A percentile compares a stretch with the other conserved stretches of the same genome.
phyloP scores from a whole-genome alignment of 1,284 basidiomycete genomes.

The Fomes fomentarius region DNA sequence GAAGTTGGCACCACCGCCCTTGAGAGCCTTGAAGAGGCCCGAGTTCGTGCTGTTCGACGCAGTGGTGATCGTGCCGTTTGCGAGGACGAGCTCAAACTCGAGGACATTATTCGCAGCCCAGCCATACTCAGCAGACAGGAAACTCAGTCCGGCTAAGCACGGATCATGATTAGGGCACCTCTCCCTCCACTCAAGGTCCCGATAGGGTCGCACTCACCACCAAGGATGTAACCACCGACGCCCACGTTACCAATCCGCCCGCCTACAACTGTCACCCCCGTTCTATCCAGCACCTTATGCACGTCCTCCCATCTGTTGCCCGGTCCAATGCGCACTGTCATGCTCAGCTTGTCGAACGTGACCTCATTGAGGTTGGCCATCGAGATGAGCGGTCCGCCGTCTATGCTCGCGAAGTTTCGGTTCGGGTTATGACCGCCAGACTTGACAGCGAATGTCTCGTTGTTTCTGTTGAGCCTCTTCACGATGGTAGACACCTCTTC shows the following conservation, averaged over 20 bases:
- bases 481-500: neutral
- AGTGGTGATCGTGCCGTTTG: neutral
- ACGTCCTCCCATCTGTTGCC: neutral
- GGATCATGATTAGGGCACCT: no score
- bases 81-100: neutral
- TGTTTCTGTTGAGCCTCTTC: neutral
- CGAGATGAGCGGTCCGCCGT: neutral
- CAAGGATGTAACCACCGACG: constrained; percentile 1
- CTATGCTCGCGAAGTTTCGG: neutral
- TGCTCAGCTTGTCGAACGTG: neutral
- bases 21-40: neutral
- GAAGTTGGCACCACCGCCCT: neutral
- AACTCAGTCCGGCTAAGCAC: neutral
- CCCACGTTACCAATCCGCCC: constrained; percentile 1
- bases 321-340: neutral
- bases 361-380: neutral
- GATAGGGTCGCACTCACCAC: neutral
- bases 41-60: neutral
- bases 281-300: neutral
- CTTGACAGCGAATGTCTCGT: neutral
- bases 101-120: neutral
- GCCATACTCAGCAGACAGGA: neutral
- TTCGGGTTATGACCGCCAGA: neutral
- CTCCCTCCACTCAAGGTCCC: neutral
- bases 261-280: neutral